A percentile compares a stretch with the other conserved stretches of the same genome.
phyloP scores from a whole-genome alignment of 257 asterid species.

The Gentiana dahurica region DNA sequence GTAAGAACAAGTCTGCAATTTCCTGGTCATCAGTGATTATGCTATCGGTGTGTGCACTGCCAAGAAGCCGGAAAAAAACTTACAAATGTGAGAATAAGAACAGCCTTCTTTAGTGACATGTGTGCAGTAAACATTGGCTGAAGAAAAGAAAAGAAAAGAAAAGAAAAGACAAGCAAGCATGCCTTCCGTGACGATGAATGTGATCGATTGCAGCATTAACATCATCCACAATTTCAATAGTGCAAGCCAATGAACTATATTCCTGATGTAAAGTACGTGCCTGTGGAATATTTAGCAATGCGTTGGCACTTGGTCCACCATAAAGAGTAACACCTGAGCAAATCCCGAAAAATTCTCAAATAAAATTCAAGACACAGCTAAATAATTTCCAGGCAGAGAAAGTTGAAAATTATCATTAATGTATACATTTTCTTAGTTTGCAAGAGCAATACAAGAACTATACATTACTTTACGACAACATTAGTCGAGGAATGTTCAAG shows the following conservation, averaged over 20 bases:
- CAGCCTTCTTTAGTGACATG: neutral
- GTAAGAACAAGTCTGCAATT: constrained; percentile 61
- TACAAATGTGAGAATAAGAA: neutral
- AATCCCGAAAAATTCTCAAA: too few species aligned
- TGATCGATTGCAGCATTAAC: constrained; percentile 89
- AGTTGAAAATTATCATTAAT: neutral
- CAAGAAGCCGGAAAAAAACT: constrained; percentile 14
- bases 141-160: neutral
- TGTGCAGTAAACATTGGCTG: neutral
- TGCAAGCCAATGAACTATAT: constrained; percentile 86
- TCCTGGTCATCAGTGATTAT: constrained; percentile 68
- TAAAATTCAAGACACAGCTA: too few species aligned
- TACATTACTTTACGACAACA: too few species aligned
- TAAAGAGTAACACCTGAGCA: constrained; percentile 61
- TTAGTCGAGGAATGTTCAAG: too few species aligned
- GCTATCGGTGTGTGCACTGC: constrained; percentile 92
- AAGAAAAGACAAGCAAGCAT: constrained; percentile 16
- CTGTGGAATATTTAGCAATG: constrained; percentile 58
- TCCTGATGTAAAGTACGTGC: constrained; percentile 81
- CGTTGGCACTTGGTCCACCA: constrained; percentile 85
- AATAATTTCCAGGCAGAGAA: neutral
- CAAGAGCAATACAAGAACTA: too few species aligned
- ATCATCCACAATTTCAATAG: constrained; percentile 88
- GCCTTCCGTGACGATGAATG: constrained; percentile 87
- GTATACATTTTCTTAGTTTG: too few species aligned